phyloP scores from a whole-genome alignment of 2,329 filamentous ascomycete species.

The Penicillium sp. region DNA sequence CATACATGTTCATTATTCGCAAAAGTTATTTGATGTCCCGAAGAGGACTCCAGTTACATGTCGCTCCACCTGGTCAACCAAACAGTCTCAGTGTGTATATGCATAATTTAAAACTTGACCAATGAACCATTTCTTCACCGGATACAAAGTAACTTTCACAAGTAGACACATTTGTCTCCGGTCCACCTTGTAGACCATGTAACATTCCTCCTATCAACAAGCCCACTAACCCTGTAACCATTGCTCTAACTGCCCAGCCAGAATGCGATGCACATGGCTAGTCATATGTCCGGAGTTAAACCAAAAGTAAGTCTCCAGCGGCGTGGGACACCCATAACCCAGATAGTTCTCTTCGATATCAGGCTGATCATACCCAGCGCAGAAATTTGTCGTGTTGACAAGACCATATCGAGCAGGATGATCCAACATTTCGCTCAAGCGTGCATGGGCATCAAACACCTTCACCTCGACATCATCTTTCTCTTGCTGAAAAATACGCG shows the following conservation, averaged over 20 bases:
- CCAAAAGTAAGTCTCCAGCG: constrained; percentile 53
- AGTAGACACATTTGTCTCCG: no score
- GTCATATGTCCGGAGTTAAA: constrained; percentile 55
- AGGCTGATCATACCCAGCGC: constrained; percentile 51
- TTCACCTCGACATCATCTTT: constrained; percentile 43
- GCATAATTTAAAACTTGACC: constrained; percentile 13
- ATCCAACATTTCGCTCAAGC: constrained; percentile 50
- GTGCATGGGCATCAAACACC: constrained; percentile 51
- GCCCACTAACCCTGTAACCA: constrained; percentile 16
- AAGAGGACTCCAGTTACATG: neutral
- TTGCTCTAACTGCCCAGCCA: constrained; percentile 34
- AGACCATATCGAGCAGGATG: constrained; percentile 48
- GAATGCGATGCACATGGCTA: constrained; percentile 45
- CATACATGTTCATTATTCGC: constrained; percentile 25
- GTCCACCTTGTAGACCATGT: no score
- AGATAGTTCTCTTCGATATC: constrained; percentile 49
- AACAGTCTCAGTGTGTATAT: constrained; percentile 10
- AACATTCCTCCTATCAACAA: neutral
- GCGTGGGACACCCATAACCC: constrained; percentile 51
- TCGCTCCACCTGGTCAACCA: neutral
- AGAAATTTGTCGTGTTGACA: constrained; percentile 52
- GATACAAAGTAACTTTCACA: no score
- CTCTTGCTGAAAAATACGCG: constrained; percentile 35
- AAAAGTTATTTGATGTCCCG: constrained; percentile 21
- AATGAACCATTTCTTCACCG: neutral